A percentile compares a stretch with the other conserved stretches of the same genome.
phyloP scores from a whole-genome alignment of 1,284 basidiomycete species.

The Rhodotorula sp. region DNA sequence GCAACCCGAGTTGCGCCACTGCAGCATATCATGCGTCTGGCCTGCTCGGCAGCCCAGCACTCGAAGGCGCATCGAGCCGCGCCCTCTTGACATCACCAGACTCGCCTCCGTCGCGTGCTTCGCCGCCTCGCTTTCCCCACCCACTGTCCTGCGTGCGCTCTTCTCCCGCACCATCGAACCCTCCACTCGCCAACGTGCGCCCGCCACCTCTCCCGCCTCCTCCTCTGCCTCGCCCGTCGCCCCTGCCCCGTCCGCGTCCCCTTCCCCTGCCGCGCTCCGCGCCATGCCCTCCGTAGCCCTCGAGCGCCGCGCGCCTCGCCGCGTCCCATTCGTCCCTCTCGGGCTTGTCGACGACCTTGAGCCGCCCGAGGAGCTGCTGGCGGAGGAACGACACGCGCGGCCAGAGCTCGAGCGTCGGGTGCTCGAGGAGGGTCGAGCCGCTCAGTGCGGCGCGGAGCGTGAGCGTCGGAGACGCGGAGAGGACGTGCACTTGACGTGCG shows the following conservation, averaged over 20 bases:
- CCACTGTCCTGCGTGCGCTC: slow-evolving; percentile 28
- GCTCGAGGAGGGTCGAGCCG: slow-evolving; percentile 33
- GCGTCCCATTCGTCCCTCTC: slow-evolving; percentile 6
- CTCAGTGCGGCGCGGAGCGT: slow-evolving; percentile 22
- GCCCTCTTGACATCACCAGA: not conserved
- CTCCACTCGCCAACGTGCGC: not conserved
- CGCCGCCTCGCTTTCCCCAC: slow-evolving; percentile 24
- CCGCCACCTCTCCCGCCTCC: slow-evolving; percentile 4
- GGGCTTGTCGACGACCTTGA: slow-evolving; percentile 30
- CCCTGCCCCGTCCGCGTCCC: slow-evolving; percentile 10
- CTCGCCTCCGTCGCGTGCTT: not conserved
- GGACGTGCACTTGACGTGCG: slow-evolving; percentile 3
- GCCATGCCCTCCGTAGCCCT: not conserved
- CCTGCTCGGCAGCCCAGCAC: not conserved
- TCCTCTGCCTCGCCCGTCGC: not conserved
- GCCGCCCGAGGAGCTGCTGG: slow-evolving; percentile 18
- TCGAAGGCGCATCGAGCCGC: not conserved
- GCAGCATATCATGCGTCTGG: not conserved
- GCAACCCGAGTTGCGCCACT: not conserved
- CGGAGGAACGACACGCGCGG: slow-evolving; percentile 25
- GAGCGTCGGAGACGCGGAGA: not conserved
- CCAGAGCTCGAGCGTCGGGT: slow-evolving; percentile 39
- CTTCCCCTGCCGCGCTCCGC: slow-evolving; percentile 2
- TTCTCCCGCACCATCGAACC: not conserved
- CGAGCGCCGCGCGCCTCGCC: slow-evolving; percentile 2